Base-by-base conservation (phyloP, 768 basidiomycete species). In the Boletellus ananiceps region DNA sequence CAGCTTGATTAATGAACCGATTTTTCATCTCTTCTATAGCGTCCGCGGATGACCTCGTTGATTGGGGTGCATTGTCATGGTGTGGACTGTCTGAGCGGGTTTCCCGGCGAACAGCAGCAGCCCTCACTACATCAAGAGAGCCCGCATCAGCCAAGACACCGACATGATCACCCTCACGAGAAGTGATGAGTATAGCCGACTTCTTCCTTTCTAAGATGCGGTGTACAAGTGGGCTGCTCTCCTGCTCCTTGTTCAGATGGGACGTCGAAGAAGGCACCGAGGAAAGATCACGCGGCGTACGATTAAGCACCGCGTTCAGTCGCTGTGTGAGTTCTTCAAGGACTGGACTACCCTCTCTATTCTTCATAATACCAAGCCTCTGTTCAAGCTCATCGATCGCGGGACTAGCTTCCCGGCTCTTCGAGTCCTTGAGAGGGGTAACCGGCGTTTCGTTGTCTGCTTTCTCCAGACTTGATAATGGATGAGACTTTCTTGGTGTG, bases 11-110 rank as follows among this genome's bases (percentile, higher is more conserved):
- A 45, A 81, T 63, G 55, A 83, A 77, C 35, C 81, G 70, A 56
- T 67, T 73, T 65, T 83, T 86, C 79, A 84, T 81, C 57, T 82
- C 78, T 60, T 83, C 77, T 40, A 83, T 70, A 2, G 80, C 79
- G 19, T 80, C 78, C 23, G 68, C 60, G 6, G 76, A 75, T 7
- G 74, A 71, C 18, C 62, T 46, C 19, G 51, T 57, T 3, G 44
- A 54, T 4, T 39, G 37, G 18, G 31, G 29, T n/a, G 21, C 3
- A 47, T 34, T 14, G 5, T 66, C 47, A 54, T 51, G 35, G 52
- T 53, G 37, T 50, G 50, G 42, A 44, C 36, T 55, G 27, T 36
- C 63, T 19, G 46, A 14, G 12, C 44, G 51, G n/a, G 27, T 48
- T 33, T 37, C 35, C 25, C 47, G 50, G 56, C 23, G 53, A 39